These are phyloP conservation scores for Hypoxylon sp. DNA, from an alignment of 2,329 filamentous ascomycete species.

Conservation along the genomic window DNA sequence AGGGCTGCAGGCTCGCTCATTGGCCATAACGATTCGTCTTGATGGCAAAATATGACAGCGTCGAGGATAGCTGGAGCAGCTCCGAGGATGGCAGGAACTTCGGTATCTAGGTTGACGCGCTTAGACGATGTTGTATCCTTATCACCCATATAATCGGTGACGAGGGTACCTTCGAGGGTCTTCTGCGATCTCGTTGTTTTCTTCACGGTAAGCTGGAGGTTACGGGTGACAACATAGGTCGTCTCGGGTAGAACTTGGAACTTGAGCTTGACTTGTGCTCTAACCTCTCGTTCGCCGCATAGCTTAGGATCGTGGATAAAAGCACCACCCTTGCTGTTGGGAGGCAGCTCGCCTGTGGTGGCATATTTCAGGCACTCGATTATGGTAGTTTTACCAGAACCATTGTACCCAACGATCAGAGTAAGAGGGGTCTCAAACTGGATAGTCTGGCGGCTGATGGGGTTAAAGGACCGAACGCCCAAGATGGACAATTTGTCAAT, in stretches of 20 bases:
- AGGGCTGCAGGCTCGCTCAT: constrained; percentile 88
- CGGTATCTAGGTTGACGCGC: constrained; percentile 83
- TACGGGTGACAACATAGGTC: constrained; percentile 86
- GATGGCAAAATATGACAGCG: constrained; percentile 97
- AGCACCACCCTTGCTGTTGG: constrained; percentile 90
- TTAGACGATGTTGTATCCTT: constrained; percentile 83
- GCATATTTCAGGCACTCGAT: constrained; percentile 99
- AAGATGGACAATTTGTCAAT: constrained; percentile 92
- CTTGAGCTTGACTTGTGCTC: constrained; percentile 91
- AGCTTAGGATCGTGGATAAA: constrained; percentile 99
- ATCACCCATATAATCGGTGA: constrained; percentile 85
- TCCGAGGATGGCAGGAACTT: constrained; percentile 88
- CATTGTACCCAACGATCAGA: constrained; percentile 96
- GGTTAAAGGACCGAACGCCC: constrained; percentile 89
- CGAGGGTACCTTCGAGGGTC: constrained; percentile 84
- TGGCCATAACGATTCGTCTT: constrained; percentile 97
- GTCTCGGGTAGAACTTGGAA: constrained; percentile 85
- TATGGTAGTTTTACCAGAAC: constrained; percentile 98
- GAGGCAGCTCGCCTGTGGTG: constrained; percentile 92
- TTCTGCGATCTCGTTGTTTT: constrained; percentile 83
- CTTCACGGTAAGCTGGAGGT: constrained; percentile 87
- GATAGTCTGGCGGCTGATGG: constrained; percentile 81
- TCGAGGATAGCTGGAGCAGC: constrained; percentile 93
- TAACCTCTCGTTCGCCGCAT: constrained; percentile 86
- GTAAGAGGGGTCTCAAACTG: constrained; percentile 92